Percentiles rank a stretch among this genome's conserved stretches.
phyloP scores from a whole-genome alignment of 306 rosid genomes.

The Begonia loranthoides region DNA sequence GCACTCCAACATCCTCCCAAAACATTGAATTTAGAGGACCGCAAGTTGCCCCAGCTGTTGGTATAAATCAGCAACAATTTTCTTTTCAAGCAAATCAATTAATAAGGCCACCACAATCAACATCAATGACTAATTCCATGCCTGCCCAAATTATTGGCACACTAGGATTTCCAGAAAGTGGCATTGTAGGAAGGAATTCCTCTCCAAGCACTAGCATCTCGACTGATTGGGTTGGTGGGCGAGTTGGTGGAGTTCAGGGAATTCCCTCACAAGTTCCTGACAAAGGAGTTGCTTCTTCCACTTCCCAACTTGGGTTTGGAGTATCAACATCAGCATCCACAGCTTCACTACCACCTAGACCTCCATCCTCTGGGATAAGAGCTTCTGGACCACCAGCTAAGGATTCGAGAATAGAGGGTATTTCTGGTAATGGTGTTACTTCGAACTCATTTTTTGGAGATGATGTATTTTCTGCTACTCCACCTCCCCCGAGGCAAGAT shows the following conservation, averaged over 20 bases:
- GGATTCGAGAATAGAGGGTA: constrained; percentile 26
- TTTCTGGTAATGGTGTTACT: constrained; percentile 57
- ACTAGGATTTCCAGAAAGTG: constrained; percentile 35
- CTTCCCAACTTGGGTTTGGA: constrained; percentile 40
- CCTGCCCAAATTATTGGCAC: constrained; percentile 21
- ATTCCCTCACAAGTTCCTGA: constrained; percentile 22
- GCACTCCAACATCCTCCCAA: constrained; percentile 31
- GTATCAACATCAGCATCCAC: constrained; percentile 37
- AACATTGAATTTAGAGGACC: constrained; percentile 37
- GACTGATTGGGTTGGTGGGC: constrained; percentile 35
- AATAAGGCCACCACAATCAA: constrained; percentile 33
- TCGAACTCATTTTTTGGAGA: constrained; percentile 56
- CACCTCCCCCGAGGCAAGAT: constrained; percentile 43
- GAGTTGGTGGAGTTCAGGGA: constrained; percentile 31
- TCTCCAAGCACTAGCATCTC: constrained; percentile 23
- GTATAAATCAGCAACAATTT: constrained; percentile 22
- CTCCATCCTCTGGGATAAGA: constrained; percentile 31
- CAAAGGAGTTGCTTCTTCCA: constrained; percentile 35
- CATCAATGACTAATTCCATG: constrained; percentile 27
- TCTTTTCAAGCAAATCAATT: constrained; percentile 27
- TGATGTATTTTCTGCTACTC: constrained; percentile 49
- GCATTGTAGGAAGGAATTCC: constrained; percentile 23
- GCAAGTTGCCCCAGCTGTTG: constrained; percentile 25
- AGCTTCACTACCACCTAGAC: constrained; percentile 32
- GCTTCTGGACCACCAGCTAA: constrained; percentile 31